Evolutionary conservation across 108 stramenopile genomes (phyloP).

Genomic region (Parietichytrium sp.): DNA sequence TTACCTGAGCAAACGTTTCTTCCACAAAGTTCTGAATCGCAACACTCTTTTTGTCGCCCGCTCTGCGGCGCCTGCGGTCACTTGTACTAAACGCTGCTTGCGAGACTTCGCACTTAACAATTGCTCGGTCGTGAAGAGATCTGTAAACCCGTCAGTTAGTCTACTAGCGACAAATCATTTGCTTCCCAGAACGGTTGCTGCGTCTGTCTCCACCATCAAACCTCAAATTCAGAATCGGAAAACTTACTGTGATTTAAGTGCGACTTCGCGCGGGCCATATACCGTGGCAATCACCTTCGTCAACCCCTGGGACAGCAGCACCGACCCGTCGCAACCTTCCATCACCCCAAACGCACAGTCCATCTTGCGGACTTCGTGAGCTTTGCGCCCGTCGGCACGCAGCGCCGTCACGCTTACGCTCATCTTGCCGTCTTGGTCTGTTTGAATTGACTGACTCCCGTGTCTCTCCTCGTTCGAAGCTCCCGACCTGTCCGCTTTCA

Average conservation of each 20-base stretch:
- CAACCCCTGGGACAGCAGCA: slow-evolving; percentile 56
- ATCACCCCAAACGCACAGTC: slow-evolving; percentile 49
- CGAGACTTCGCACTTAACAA: slow-evolving; percentile 25
- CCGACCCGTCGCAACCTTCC: slow-evolving; percentile 51
- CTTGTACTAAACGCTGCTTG: slow-evolving; percentile 28
- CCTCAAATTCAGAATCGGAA: too few relatives aligned
- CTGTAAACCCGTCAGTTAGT: too few relatives aligned
- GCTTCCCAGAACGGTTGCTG: too few relatives aligned
- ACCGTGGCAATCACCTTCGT: slow-evolving; percentile 58
- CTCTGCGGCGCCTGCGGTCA: neutral
- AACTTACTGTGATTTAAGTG: neutral
- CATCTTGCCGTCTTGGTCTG: too few relatives aligned
- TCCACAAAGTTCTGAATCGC: slow-evolving; percentile 16
- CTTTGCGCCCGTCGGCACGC: slow-evolving; percentile 52
- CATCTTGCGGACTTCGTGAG: slow-evolving; percentile 49
- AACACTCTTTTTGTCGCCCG: neutral
- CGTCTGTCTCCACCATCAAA: too few relatives aligned
- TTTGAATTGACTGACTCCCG: too few relatives aligned
- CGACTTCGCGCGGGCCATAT: slow-evolving; percentile 54
- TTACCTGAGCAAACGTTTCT: slow-evolving; percentile 19
- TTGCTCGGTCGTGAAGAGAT: slow-evolving; percentile 20
- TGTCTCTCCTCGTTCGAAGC: too few relatives aligned
- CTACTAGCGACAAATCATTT: too few relatives aligned
- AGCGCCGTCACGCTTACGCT: slow-evolving; percentile 53
- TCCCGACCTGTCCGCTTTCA: too few relatives aligned